Evolutionary conservation across 2,329 filamentous ascomycete genomes (phyloP).

Genomic region (Cytospora piceicola): DNA sequence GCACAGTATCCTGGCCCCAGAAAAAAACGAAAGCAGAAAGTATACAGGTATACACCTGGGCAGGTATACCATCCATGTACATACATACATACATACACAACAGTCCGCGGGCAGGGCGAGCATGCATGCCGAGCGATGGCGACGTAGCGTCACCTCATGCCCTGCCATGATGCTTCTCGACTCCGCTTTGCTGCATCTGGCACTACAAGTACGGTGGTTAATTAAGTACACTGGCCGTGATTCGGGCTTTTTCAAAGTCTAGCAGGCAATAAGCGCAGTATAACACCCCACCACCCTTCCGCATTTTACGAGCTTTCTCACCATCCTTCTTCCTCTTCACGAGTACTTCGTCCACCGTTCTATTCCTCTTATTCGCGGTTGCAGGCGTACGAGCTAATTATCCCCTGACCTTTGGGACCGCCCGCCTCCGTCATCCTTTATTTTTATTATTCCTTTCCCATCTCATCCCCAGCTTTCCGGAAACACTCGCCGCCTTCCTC

Average conservation of each 20-base stretch:
- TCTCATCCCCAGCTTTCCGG: conserved; percentile 38
- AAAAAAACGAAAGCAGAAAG: conserved; percentile 10
- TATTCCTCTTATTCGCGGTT: conserved; percentile 61
- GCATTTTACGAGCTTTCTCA: conserved; percentile 48
- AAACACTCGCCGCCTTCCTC: conserved; percentile 44
- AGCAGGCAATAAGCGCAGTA: conserved; percentile 38
- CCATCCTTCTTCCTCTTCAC: conserved; percentile 56
- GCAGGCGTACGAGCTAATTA: conserved; percentile 64
- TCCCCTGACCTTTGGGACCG: conserved; percentile 57
- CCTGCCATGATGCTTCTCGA: conserved; percentile 30
- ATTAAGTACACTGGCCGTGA: conserved; percentile 19
- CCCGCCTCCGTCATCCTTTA: conserved; percentile 54
- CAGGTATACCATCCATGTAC: neutral
- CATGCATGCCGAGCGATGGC: conserved; percentile 31
- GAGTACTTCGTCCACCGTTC: conserved; percentile 62
- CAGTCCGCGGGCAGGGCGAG: conserved; percentile 28
- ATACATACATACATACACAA: neutral
- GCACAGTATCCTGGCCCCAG: neutral
- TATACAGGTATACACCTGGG: too few species aligned
- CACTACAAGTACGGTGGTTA: conserved; percentile 24
- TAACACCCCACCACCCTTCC: conserved; percentile 57
- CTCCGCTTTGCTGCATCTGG: conserved; percentile 30
- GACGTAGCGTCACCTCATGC: conserved; percentile 30
- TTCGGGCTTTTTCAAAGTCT: conserved; percentile 20
- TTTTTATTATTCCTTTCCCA: conserved; percentile 44